Evolutionary conservation across 169 alveolate genomes (phyloP), one percentile per base, ranked within the genome.

Genomic region (Eimeria necatrix): DNA sequence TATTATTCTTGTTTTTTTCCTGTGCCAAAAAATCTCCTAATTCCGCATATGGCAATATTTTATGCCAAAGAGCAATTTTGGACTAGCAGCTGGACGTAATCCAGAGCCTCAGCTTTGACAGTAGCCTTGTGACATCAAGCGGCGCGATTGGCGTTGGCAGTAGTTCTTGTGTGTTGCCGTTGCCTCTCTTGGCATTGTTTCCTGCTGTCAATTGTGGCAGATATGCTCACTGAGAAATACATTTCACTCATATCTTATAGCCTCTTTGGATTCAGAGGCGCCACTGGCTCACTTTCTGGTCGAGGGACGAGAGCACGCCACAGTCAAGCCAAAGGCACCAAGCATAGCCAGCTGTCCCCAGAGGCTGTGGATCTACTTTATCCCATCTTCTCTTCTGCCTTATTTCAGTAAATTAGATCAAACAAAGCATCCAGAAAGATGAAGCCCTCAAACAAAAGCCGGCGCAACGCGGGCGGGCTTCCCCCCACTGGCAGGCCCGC

Each of bases 111-210:
- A 32, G 41, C 41, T 32, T 32, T 32, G 41, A 32, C 41, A 32
- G 41, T 32, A 32, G 41, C 41, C 41, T 32, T 32, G 41, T 32
- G 41, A 32, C 41, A 32, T 32, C 41, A 0, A 32, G 41, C 41
- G 48, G 85, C 85, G 48, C 85, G 61, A 74, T 53, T 74, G 85
- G 85, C 85, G 85, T 74, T 53, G 85, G 32, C 85, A 46, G 85
- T 74, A 74, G 60, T 74, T 16, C 41, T 74, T 74, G 60, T 26
- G n/a, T 71, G 53, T 74, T 46, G 85, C n/a, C 59, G 16, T 74
- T 46, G 41, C 61, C 61, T 59, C 14, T 74, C 85, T 14, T 18
- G 5, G 60, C 59, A 14, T 59, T 12, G 41, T 74, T 14, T 74
- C 41, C 60, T 41, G 41, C 41, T 12, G 56, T 26, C 14, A 59